A percentile compares a stretch with the other conserved stretches of the same genome.
Evolutionary conservation across 192 early-diverging fungal species (phyloP).

Genomic region (Podila horticola): DNA sequence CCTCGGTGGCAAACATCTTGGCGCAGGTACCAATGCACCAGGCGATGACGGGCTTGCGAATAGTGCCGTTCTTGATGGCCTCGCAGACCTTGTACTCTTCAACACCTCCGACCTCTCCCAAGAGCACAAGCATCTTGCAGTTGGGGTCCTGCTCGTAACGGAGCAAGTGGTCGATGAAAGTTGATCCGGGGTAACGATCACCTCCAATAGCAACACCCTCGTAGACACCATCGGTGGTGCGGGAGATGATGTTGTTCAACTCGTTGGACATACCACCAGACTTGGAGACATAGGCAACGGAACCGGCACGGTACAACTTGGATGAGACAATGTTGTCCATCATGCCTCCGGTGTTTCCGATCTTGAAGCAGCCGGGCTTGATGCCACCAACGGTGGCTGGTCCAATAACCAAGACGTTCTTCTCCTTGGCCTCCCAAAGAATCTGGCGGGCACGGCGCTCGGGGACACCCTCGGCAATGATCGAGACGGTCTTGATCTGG

Average conservation of each 20-base stretch:
- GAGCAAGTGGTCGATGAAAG: slow-evolving; percentile 97
- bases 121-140: slow-evolving; percentile 92
- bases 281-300: slow-evolving; percentile 97
- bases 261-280: slow-evolving; percentile 99
- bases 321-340: slow-evolving; percentile 99
- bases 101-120: slow-evolving; percentile 97
- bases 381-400: slow-evolving; percentile 98
- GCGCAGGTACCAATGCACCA: slow-evolving; percentile 99
- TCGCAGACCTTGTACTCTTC: slow-evolving; percentile 95
- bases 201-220: slow-evolving; percentile 99
- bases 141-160: slow-evolving; percentile 91
- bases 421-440: slow-evolving; percentile 81
- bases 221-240: slow-evolving; percentile 95
- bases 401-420: slow-evolving; percentile 88
- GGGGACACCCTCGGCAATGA: slow-evolving; percentile 98
- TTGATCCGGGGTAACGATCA: slow-evolving; percentile 96
- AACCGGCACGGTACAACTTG: slow-evolving; percentile 95
- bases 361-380: slow-evolving; percentile 99
- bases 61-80: slow-evolving; percentile 84
- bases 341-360: slow-evolving; percentile 99
- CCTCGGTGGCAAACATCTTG: slow-evolving; percentile 97
- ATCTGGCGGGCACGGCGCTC: slow-evolving; percentile 94
- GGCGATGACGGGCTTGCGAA: slow-evolving; percentile 98
- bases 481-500: slow-evolving; percentile 93
- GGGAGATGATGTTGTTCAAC: slow-evolving; percentile 98